Evolutionary conservation across 2,329 filamentous ascomycete species (phyloP).

Genomic region (Zymoseptoria passerinii): DNA sequence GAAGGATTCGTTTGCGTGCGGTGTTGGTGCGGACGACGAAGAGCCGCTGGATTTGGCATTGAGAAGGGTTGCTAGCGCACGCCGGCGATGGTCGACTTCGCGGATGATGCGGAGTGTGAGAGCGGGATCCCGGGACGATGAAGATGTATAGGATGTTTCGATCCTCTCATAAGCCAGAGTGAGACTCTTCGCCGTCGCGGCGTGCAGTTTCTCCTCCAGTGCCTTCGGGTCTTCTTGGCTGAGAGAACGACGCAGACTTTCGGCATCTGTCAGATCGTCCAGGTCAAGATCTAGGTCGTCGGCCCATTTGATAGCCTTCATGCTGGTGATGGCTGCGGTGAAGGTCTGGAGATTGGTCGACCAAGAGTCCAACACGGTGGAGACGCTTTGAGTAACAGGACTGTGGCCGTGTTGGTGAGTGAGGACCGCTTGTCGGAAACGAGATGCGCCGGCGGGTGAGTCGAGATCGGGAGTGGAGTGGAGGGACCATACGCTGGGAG

Average conservation of each 20-base stretch:
- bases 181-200: constrained; percentile 12
- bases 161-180: constrained; percentile 11
- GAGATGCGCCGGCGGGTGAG: constrained; percentile 26
- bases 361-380: constrained; percentile 64
- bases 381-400: constrained; percentile 53
- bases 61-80: constrained; percentile 27
- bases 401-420: constrained; percentile 65
- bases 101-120: constrained; percentile 68
- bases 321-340: constrained; percentile 52
- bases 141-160: constrained; percentile 5
- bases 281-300: constrained; percentile 63
- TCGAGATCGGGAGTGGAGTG: constrained; percentile 18
- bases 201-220: constrained; percentile 35
- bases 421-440: constrained; percentile 62
- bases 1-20: constrained; percentile 35
- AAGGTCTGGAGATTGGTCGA: constrained; percentile 62
- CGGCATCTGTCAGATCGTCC: constrained; percentile 54
- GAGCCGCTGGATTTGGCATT: constrained; percentile 1
- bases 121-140: constrained; percentile 7
- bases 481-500: constrained; percentile 21
- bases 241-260: constrained; percentile 57
- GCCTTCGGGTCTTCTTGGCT: constrained; percentile 63
- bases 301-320: constrained; percentile 65
- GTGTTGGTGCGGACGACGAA: background rate
- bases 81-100: constrained; percentile 61